Conservation (phyloP, 345 rosid genomes). For the Pistacia integerrima region DNA sequence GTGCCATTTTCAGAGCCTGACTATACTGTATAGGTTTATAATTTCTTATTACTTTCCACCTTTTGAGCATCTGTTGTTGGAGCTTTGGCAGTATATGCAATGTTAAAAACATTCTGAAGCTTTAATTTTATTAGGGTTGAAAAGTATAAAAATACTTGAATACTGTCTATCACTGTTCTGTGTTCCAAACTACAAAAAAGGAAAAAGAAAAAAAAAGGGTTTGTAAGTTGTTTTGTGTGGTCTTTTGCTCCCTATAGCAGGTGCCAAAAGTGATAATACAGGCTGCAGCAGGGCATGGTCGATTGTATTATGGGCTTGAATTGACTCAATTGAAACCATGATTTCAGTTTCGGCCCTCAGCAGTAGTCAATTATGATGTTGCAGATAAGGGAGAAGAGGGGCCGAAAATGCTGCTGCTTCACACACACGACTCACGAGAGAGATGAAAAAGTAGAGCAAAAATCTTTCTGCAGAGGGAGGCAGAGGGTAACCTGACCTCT, state of each 20-base stretch:
- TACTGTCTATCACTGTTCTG: not conserved
- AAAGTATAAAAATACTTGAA: not conserved
- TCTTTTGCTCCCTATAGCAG: not conserved
- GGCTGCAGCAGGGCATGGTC: not conserved
- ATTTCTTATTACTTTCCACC: not conserved
- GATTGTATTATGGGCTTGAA: not conserved
- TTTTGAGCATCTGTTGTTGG: not conserved
- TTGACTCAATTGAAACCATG: not conserved
- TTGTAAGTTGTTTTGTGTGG: not conserved
- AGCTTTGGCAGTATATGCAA: not conserved
- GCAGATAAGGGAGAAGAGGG: conserved; percentile 3
- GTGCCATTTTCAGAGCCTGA: not conserved
- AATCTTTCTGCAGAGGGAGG: no score
- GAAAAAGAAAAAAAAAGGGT: not conserved
- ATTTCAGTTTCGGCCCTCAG: not conserved
- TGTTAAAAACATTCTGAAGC: not conserved
- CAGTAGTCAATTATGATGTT: conserved; percentile 21
- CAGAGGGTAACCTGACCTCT: no score
- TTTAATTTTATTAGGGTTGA: not conserved
- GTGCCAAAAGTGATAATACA: conserved; percentile 9
- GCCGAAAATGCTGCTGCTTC: not conserved
- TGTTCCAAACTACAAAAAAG: not conserved
- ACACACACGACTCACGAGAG: not conserved
- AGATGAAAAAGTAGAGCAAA: not conserved
- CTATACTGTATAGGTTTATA: not conserved